Conservation (phyloP, 2,329 filamentous ascomycete genomes). For the Calonectria multiphialidica region DNA sequence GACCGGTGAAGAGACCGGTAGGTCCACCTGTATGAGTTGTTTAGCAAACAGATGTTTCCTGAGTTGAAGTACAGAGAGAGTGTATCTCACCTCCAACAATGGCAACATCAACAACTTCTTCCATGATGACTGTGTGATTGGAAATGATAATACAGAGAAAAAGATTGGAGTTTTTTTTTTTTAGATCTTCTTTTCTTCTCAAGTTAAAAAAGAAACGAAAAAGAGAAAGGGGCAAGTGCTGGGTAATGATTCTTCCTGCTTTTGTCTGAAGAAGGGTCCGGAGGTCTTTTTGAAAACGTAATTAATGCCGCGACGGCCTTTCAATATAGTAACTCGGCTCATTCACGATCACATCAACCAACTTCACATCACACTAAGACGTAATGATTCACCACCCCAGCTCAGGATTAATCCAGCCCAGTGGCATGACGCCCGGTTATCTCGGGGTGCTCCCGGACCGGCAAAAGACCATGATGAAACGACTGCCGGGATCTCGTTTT, state of each 20-base stretch:
- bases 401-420: not conserved
- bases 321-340: not conserved
- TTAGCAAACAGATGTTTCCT: conserved; percentile 16
- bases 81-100: conserved; percentile 51
- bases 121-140: conserved; percentile 14
- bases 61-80: not conserved
- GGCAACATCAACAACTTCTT: conserved; percentile 50
- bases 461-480: conserved; percentile 1
- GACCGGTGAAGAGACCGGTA: conserved; percentile 58
- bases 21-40: conserved; percentile 51
- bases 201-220: not conserved
- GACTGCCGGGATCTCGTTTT: conserved; percentile 11
- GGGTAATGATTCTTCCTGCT: not conserved
- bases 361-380: not conserved
- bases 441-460: not conserved
- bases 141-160: not conserved
- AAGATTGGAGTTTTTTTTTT: too few relatives aligned
- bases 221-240: not conserved
- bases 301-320: not conserved
- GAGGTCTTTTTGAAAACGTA: not conserved
- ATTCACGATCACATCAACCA: not conserved
- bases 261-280: not conserved
- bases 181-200: not conserved
- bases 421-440: conserved; percentile 7
- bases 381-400: not conserved